Percentiles rank a stretch among this genome's conserved stretches.
These are phyloP conservation scores for Talaromyces atroroseus DNA, from an alignment of 2,329 filamentous ascomycete species.

Conservation along the genomic window DNA sequence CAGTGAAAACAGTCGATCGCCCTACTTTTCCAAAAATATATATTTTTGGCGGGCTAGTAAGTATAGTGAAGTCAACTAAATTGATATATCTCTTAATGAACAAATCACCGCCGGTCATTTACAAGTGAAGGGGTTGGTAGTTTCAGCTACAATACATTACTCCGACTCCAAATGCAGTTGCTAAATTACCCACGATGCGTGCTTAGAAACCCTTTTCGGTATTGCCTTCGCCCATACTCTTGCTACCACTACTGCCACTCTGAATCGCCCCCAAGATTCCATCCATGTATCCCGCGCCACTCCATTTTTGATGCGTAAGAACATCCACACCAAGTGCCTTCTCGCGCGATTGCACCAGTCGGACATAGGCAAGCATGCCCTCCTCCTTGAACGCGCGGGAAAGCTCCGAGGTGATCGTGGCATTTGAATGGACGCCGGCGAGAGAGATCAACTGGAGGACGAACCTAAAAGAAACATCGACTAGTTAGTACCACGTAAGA, in stretches of 20 bases:
- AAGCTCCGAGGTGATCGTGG: slow-evolving; percentile 66
- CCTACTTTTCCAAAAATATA: too few relatives aligned
- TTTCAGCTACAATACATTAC: too few relatives aligned
- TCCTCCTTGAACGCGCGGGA: slow-evolving; percentile 78
- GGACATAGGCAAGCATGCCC: slow-evolving; percentile 97
- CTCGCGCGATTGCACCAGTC: slow-evolving; percentile 80
- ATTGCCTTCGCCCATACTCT: slow-evolving; percentile 92
- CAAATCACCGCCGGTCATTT: too few relatives aligned
- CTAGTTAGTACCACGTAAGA: slow-evolving; percentile 10
- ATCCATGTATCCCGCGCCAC: slow-evolving; percentile 70
- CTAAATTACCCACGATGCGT: too few relatives aligned
- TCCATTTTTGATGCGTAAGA: slow-evolving; percentile 85
- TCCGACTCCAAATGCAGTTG: too few relatives aligned
- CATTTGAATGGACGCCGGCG: slow-evolving; percentile 59
- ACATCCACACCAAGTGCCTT: slow-evolving; percentile 89
- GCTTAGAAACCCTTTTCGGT: slow-evolving; percentile 57
- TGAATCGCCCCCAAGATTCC: slow-evolving; percentile 86
- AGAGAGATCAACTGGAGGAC: slow-evolving; percentile 61
- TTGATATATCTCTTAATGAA: too few relatives aligned
- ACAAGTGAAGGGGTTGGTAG: too few relatives aligned
- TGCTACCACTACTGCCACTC: slow-evolving; percentile 81
- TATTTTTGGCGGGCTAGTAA: too few relatives aligned
- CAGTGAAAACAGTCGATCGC: too few relatives aligned
- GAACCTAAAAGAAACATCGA: slow-evolving; percentile 37
- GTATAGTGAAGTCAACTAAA: too few relatives aligned